A percentile compares a stretch with the other conserved stretches of the same genome.
Evolutionary conservation across 2,329 filamentous ascomycete genomes (phyloP).

Genomic region (Simplicillium sp.): DNA sequence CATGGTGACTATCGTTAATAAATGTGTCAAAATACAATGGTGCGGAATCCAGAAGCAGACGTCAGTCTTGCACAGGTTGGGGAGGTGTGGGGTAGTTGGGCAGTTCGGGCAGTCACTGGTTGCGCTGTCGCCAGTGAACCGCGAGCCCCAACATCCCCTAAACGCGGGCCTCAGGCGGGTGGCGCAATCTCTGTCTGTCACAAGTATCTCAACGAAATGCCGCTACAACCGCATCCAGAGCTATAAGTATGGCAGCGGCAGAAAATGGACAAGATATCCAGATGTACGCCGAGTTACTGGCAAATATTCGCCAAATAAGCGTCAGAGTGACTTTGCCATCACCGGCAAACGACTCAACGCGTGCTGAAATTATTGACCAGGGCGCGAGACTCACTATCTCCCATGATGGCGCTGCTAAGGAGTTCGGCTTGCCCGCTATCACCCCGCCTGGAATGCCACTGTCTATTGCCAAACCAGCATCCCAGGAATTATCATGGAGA

Average conservation of each 20-base stretch:
- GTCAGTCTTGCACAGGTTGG: too few species aligned
- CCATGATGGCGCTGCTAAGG: slow-evolving; percentile 29
- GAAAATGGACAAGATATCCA: slow-evolving; percentile 11
- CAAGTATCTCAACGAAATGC: too few species aligned
- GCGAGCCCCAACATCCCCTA: too few species aligned
- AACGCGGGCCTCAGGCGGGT: too few species aligned
- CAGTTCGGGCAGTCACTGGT: neutral
- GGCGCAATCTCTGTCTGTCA: too few species aligned
- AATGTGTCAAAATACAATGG: neutral
- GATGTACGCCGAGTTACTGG: slow-evolving; percentile 56
- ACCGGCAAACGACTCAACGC: slow-evolving; percentile 30
- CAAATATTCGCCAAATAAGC: slow-evolving; percentile 56
- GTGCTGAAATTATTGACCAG: slow-evolving; percentile 31
- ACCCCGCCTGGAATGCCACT: slow-evolving; percentile 24
- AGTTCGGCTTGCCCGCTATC: slow-evolving; percentile 32
- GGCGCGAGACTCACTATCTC: slow-evolving; percentile 35
- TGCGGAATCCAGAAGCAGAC: too few species aligned
- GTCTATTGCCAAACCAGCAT: slow-evolving; percentile 22
- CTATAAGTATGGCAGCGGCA: neutral
- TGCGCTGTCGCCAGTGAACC: too few species aligned
- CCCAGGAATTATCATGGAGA: slow-evolving; percentile 40
- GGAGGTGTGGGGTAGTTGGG: neutral
- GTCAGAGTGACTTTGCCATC: slow-evolving; percentile 42
- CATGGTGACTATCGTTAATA: slow-evolving; percentile 13
- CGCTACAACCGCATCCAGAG: neutral